Evolutionary conservation across 148 eudicot species (phyloP).

Genomic region (Nepenthes mirabilis): DNA sequence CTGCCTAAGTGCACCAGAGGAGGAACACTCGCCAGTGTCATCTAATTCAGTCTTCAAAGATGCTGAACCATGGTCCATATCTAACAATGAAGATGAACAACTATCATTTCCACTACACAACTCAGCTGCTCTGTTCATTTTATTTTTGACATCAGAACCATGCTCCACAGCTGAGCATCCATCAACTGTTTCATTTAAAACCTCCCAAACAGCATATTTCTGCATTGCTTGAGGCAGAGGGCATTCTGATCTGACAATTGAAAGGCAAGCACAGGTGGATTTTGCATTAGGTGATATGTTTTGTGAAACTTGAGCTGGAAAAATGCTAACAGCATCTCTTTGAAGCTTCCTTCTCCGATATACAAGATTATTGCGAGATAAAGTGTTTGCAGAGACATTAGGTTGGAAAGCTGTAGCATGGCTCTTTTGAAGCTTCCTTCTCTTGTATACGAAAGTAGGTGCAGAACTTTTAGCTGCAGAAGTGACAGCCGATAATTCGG

Average conservation of each 20-base stretch:
- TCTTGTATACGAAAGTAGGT: constrained; percentile 44
- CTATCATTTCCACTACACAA: constrained; percentile 51
- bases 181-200: constrained; percentile 20
- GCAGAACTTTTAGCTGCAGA: constrained; percentile 30
- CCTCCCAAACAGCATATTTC: constrained; percentile 10
- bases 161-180: constrained; percentile 22
- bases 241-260: constrained; percentile 31
- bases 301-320: constrained; percentile 12
- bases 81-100: constrained; percentile 71
- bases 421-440: constrained; percentile 34
- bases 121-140: constrained; percentile 18
- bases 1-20: constrained; percentile 52
- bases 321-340: constrained; percentile 7
- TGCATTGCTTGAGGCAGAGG: constrained; percentile 15
- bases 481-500: constrained; percentile 33
- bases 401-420: constrained; percentile 11
- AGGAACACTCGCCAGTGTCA: constrained; percentile 79
- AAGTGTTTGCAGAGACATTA: constrained; percentile 9
- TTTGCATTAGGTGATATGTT: constrained; percentile 12
- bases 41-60: constrained; percentile 46
- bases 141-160: constrained; percentile 27
- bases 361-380: constrained; percentile 16
- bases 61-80: constrained; percentile 35
- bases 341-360: constrained; percentile 32
- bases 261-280: constrained; percentile 18